phyloP scores from a whole-genome alignment of 805 yeast species.

The Naumovozyma castellii region DNA sequence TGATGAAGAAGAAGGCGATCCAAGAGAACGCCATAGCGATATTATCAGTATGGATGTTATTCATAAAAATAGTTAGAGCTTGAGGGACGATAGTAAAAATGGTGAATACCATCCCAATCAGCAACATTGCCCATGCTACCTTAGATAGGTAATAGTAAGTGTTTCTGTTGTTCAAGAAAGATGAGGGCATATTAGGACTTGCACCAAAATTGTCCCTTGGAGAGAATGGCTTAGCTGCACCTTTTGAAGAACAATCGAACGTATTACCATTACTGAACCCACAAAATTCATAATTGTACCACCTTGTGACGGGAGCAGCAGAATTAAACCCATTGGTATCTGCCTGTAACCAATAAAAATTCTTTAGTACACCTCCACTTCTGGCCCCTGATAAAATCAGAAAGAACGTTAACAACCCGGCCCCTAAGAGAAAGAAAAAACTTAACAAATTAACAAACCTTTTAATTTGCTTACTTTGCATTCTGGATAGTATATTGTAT shows the following conservation, averaged over 20 bases:
- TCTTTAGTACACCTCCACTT: slow-evolving; percentile 42
- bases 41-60: slow-evolving; percentile 8
- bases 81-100: slow-evolving; percentile 38
- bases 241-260: slow-evolving; percentile 41
- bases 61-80: slow-evolving; percentile 12
- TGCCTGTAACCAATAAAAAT: slow-evolving; percentile 74
- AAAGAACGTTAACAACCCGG: slow-evolving; percentile 49
- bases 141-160: slow-evolving; percentile 59
- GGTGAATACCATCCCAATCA: slow-evolving; percentile 48
- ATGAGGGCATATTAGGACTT: slow-evolving; percentile 41
- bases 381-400: slow-evolving; percentile 58
- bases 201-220: slow-evolving; percentile 67
- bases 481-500: slow-evolving; percentile 3
- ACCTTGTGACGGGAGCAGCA: slow-evolving; percentile 44
- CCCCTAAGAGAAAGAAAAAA: slow-evolving; percentile 34
- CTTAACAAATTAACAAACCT: slow-evolving; percentile 25
- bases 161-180: slow-evolving; percentile 40
- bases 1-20: slow-evolving; percentile 37
- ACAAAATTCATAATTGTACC: slow-evolving; percentile 74
- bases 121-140: slow-evolving; percentile 54
- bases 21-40: slow-evolving; percentile 19
- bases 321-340: slow-evolving; percentile 48
- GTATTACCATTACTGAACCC: slow-evolving; percentile 37
- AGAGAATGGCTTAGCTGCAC: slow-evolving; percentile 78
- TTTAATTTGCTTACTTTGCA: slow-evolving; percentile 14